Conservation (phyloP, 768 basidiomycete species). For the Filobasidium floriforme region DNA sequence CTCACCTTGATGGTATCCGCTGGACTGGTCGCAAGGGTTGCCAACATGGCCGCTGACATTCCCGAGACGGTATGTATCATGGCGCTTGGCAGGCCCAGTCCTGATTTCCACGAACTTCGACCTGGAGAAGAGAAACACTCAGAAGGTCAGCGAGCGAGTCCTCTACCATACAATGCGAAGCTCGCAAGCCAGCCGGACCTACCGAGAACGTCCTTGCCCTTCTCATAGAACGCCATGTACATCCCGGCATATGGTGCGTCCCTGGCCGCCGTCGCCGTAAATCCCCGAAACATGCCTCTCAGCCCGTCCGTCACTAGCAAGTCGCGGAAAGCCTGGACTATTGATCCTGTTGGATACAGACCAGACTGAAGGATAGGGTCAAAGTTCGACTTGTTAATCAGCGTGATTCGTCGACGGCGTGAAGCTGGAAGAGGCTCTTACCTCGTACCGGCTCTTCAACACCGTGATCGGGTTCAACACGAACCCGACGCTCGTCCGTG, state of each 20-base stretch:
- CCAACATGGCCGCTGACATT: slow-evolving; percentile 72
- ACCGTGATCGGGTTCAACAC: slow-evolving; percentile 83
- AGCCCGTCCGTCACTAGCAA: slow-evolving; percentile 52
- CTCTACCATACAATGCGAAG: slow-evolving; percentile 47
- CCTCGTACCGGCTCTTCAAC: slow-evolving; percentile 87
- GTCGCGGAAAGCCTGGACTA: slow-evolving; percentile 34
- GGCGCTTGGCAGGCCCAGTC: slow-evolving; percentile 36
- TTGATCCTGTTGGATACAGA: slow-evolving; percentile 34
- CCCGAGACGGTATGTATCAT: slow-evolving; percentile 49
- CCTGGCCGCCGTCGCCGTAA: slow-evolving; percentile 76
- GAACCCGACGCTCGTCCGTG: slow-evolving; percentile 72
- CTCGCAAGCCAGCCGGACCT: slow-evolving; percentile 44
- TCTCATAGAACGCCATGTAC: slow-evolving; percentile 81
- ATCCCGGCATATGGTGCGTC: slow-evolving; percentile 92
- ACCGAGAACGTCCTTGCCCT: slow-evolving; percentile 69
- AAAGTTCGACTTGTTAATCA: neutral
- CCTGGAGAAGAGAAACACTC: neutral
- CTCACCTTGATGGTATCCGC: slow-evolving; percentile 87
- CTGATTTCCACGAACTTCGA: slow-evolving; percentile 18
- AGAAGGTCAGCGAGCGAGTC: neutral
- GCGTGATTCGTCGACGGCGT: neutral
- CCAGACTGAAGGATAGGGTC: slow-evolving; percentile 27
- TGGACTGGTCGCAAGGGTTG: slow-evolving; percentile 78
- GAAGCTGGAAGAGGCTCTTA: slow-evolving; percentile 31
- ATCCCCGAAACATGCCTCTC: slow-evolving; percentile 73